A percentile compares a stretch with the other conserved stretches of the same genome.
Evolutionary conservation across 306 rosid species (phyloP).

Genomic region (Hippophae gyantsensis): DNA sequence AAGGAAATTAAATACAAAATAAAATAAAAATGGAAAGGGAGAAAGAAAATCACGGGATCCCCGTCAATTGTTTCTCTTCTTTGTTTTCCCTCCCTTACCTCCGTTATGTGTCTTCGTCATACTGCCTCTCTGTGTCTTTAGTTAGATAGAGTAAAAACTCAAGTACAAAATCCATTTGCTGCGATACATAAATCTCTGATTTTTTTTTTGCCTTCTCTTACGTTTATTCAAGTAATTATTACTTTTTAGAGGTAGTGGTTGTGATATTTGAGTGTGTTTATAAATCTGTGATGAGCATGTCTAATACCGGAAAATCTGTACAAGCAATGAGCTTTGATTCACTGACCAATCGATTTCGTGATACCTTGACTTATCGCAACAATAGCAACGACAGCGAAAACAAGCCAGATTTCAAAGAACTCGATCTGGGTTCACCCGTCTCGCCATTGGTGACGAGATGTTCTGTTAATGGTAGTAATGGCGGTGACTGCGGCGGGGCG

Average conservation of each 20-base stretch:
- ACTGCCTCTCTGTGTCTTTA: too few species aligned
- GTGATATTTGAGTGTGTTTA: too few species aligned
- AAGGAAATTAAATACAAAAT: too few species aligned
- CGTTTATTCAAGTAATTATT: neutral
- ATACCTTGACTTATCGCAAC: constrained; percentile 27
- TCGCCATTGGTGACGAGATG: constrained; percentile 35
- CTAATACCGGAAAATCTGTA: constrained; percentile 36
- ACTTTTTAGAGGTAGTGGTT: too few species aligned
- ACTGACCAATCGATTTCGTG: constrained; percentile 28
- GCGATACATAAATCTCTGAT: neutral
- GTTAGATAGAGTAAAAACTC: too few species aligned
- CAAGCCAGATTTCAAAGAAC: constrained; percentile 58
- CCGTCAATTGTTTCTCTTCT: too few species aligned
- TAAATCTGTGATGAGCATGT: constrained; percentile 18
- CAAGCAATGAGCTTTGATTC: constrained; percentile 45
- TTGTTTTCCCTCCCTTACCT: too few species aligned
- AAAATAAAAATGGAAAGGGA: too few species aligned
- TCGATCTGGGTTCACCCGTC: constrained; percentile 55
- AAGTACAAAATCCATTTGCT: too few species aligned
- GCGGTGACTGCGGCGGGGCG: constrained; percentile 4
- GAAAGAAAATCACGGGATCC: too few species aligned
- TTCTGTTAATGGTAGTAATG: constrained; percentile 15
- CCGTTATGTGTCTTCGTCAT: too few species aligned
- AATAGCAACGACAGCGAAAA: constrained; percentile 6
- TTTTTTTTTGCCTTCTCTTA: neutral